Evolutionary conservation across 371 early-diverging fungal genomes (phyloP).

Genomic region (Mortierella sp.): DNA sequence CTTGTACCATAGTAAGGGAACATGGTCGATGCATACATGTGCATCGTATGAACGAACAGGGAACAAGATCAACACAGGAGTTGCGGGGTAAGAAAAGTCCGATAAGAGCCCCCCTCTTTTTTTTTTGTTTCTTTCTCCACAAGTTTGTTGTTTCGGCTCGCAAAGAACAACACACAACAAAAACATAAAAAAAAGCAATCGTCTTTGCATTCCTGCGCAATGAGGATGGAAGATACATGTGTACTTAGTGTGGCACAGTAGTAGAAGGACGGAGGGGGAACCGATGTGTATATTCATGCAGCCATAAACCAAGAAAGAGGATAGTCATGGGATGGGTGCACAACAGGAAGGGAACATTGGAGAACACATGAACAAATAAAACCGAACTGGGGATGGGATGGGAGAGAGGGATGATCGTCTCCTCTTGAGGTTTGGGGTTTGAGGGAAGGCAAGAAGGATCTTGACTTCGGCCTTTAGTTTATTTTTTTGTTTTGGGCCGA

Average conservation of each 20-base stretch:
- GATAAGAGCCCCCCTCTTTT: neutral
- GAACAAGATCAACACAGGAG: neutral
- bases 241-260: neutral
- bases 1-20: neutral
- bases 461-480: neutral
- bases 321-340: neutral
- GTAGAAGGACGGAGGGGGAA: neutral
- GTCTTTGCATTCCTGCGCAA: neutral
- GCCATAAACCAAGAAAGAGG: neutral
- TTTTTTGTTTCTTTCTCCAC: neutral
- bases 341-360: neutral
- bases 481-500: neutral
- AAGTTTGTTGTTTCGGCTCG: neutral
- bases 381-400: no score
- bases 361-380: no score
- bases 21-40: neutral
- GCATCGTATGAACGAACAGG: no score
- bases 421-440: neutral
- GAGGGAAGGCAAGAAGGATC: no score
- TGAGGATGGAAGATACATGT: neutral
- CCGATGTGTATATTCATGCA: neutral
- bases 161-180: neutral
- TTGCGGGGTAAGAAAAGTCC: neutral
- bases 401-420: neutral
- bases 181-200: neutral